A percentile compares a stretch with the other conserved stretches of the same genome.
Conservation (phyloP, 768 basidiomycete species). For the Kwoniella botswanensis region DNA sequence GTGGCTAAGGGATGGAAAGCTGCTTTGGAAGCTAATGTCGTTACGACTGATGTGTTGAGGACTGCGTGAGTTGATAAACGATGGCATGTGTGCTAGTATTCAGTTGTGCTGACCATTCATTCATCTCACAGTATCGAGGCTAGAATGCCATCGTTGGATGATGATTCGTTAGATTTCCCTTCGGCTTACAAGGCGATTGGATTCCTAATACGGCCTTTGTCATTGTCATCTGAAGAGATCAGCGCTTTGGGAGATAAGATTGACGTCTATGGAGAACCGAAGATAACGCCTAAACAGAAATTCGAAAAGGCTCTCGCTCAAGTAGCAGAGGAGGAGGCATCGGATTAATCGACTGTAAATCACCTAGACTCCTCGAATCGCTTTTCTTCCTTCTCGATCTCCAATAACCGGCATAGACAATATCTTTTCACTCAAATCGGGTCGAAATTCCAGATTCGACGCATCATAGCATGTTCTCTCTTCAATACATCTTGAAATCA, state of each 20-base stretch:
- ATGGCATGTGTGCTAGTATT: background rate
- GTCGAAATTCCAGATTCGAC: background rate
- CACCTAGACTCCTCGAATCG: background rate
- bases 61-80: conserved; percentile 60
- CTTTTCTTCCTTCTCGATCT: background rate
- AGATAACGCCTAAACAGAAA: conserved; percentile 58
- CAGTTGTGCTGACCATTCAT: conserved; percentile 19
- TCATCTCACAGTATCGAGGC: conserved; percentile 29
- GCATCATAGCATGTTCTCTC: background rate
- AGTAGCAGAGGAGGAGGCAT: conserved; percentile 40
- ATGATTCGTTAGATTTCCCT: conserved; percentile 87
- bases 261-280: conserved; percentile 57
- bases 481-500: background rate
- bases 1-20: conserved; percentile 75
- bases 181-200: conserved; percentile 79
- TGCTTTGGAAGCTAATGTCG: conserved; percentile 67
- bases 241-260: conserved; percentile 54
- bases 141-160: conserved; percentile 68
- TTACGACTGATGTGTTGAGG: conserved; percentile 70
- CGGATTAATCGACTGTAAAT: conserved; percentile 7
- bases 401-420: conserved; percentile 1
- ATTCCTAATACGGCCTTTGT: conserved; percentile 64
- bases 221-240: conserved; percentile 49
- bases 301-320: conserved; percentile 42
- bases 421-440: background rate